phyloP scores from a whole-genome alignment of 306 rosid species.

The Macrotyloma uniflorum region DNA sequence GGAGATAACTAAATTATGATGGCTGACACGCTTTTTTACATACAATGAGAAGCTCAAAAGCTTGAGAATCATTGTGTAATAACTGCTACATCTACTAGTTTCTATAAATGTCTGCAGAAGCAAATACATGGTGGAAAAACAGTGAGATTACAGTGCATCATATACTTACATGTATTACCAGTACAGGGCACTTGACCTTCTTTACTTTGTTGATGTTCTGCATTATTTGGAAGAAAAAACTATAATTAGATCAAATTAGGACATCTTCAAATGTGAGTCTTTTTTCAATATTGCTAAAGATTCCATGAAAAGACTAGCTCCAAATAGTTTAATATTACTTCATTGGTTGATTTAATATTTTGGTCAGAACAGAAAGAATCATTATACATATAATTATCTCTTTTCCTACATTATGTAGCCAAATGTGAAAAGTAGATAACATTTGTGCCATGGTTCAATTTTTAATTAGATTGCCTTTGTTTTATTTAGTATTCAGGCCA shows the following conservation, averaged over 20 bases:
- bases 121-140: constrained; percentile 9
- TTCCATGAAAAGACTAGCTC: background rate
- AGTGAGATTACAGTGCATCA: constrained; percentile 2
- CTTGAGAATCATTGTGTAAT: background rate
- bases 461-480: background rate
- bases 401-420: background rate
- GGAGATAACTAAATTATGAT: background rate
- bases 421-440: background rate
- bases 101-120: constrained; percentile 14
- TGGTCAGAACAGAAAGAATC: background rate
- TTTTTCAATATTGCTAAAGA: background rate
- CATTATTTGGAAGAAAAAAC: constrained; percentile 23
- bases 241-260: background rate
- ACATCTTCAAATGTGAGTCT: background rate
- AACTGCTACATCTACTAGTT: background rate
- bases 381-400: background rate
- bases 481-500: constrained; percentile 8
- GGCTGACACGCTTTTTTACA: background rate
- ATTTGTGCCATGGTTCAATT: background rate
- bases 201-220: constrained; percentile 95
- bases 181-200: constrained; percentile 97
- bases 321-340: background rate
- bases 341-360: background rate
- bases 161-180: constrained; percentile 94
- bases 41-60: constrained; percentile 11